These are phyloP conservation scores for Cryptococcus sp. DNA, from an alignment of 1,284 basidiomycete genomes.

Conservation along the genomic window DNA sequence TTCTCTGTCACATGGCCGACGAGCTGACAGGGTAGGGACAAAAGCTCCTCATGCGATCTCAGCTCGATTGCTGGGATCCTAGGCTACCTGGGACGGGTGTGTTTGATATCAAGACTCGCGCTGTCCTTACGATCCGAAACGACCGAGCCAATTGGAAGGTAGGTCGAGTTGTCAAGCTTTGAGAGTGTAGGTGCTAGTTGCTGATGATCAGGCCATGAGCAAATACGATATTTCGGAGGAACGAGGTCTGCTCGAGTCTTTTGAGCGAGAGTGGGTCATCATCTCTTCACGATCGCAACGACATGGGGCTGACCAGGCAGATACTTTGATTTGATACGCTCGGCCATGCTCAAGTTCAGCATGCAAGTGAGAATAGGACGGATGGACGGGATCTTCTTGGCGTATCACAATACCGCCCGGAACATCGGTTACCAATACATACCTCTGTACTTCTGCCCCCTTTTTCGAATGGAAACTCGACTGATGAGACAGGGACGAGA, in stretches of 20 bases:
- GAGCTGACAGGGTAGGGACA: conserved; percentile 52
- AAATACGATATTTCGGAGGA: conserved; percentile 65
- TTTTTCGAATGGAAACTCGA: neutral
- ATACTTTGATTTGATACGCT: conserved; percentile 85
- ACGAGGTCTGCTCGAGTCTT: conserved; percentile 64
- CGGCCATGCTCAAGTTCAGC: conserved; percentile 93
- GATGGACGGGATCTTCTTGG: conserved; percentile 95
- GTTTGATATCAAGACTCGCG: conserved; percentile 95
- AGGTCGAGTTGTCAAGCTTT: conserved; percentile 21
- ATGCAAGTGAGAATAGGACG: conserved; percentile 94
- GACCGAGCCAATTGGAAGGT: conserved; percentile 82
- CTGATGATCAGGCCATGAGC: conserved; percentile 49
- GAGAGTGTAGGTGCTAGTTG: neutral
- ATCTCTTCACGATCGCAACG: neutral
- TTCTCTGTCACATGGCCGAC: neutral
- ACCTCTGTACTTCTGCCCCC: conserved; percentile 50
- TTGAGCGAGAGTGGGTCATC: conserved; percentile 62
- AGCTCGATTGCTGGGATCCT: conserved; percentile 79
- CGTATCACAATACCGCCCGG: conserved; percentile 85
- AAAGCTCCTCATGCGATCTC: conserved; percentile 85
- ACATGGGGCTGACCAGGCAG: conserved; percentile 10
- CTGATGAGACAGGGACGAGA: conserved; percentile 66
- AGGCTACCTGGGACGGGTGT: conserved; percentile 82
- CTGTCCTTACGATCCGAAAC: conserved; percentile 73
- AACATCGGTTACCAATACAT: conserved; percentile 96